A percentile compares a stretch with the other conserved stretches of the same genome.
Conservation (phyloP, 2,329 filamentous ascomycete species). For the Dothidotthia symphoricarpi region DNA sequence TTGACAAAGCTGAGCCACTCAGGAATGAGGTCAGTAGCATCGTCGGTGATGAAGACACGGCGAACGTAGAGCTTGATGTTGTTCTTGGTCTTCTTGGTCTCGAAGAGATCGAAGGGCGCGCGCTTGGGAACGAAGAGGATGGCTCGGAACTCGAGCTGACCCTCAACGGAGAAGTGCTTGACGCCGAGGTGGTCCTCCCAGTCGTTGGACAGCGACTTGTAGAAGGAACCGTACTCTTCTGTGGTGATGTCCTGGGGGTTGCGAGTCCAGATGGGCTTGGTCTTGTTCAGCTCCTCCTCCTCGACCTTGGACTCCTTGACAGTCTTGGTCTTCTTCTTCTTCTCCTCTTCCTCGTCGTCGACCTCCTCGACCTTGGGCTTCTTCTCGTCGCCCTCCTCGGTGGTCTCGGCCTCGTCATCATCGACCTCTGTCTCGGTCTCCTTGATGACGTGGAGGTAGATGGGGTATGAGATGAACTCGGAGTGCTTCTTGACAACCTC, state of each 20-base stretch:
- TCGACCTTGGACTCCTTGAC: conserved; percentile 98
- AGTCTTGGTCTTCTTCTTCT: conserved; percentile 99
- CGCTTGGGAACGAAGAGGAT: conserved; percentile 99
- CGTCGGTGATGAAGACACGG: conserved; percentile 99
- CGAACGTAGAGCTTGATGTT: conserved; percentile 99
- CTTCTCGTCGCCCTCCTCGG: conserved; percentile 77
- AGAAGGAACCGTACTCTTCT: conserved; percentile 98
- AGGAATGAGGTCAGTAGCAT: conserved; percentile 97
- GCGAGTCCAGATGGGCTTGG: conserved; percentile 99
- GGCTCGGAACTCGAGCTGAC: conserved; percentile 99
- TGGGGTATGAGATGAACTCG: conserved; percentile 99
- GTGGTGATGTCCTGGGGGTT: conserved; percentile 92
- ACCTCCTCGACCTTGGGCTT: conserved; percentile 95
- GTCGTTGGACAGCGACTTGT: conserved; percentile 99
- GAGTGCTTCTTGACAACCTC: conserved; percentile 99
- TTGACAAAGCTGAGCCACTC: conserved; percentile 99
- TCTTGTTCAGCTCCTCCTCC: conserved; percentile 99
- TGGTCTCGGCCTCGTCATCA: conserved; percentile 79
- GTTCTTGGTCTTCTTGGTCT: conserved; percentile 99
- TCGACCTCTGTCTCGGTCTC: conserved; percentile 99
- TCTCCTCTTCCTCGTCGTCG: conserved; percentile 76
- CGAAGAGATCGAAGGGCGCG: conserved; percentile 98
- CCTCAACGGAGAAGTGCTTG: conserved; percentile 99
- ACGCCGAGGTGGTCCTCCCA: conserved; percentile 99
- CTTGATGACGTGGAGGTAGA: conserved; percentile 99